Evolutionary conservation across 1,284 basidiomycete species (phyloP), one percentile per base, ranked within the genome.

Genomic region (Ganoderma resinaceum): DNA sequence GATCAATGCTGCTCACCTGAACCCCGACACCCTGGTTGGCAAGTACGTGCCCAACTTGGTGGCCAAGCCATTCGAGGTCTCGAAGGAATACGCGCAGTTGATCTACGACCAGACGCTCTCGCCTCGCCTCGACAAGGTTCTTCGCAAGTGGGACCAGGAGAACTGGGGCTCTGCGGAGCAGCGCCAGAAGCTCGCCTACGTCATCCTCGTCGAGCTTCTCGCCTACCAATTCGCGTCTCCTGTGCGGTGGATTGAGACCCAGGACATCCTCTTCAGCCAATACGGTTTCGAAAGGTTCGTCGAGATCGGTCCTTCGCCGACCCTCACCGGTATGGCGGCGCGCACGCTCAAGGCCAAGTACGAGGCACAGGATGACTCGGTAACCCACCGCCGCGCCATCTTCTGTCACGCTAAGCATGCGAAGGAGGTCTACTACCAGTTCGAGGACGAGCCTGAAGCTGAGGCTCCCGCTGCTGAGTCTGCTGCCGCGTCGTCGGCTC

Each of bases 171-270:
- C 89, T 33, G 78, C 86, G 20, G 92, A 92, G 66, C 93, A 96
- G 75, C 91, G 95, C 63, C 96, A 98, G 83, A 93, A 93, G 76
- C 88, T 99, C 57, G 96, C 97, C 0, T 98, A 98, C 80, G 93
- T 92, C 75, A 96, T 98, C 75, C 90, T 99, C 70, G 96, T 98
- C 74, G 97, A 99, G 81, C 89, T 99, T 66, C 87, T 99, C 57
- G 96, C 97, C 18, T 99, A 99, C 80, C 97, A 99, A 80, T 97
- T 97, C 76, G 94, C 94, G 0, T 97, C 96, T 2, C 96, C 96
- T 14, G 97, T 99, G 33, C 92, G 96, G 66, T 99, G 97, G 97
- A 99, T 99, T 77, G 95, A 99, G 84, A 99, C 97, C 0, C 97
- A 99, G 79, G 97, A 99, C 77, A 89, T 95, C 59, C 87, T 99